Conservation (phyloP, 768 basidiomycete species). For the Fomitopsis pulvina region DNA sequence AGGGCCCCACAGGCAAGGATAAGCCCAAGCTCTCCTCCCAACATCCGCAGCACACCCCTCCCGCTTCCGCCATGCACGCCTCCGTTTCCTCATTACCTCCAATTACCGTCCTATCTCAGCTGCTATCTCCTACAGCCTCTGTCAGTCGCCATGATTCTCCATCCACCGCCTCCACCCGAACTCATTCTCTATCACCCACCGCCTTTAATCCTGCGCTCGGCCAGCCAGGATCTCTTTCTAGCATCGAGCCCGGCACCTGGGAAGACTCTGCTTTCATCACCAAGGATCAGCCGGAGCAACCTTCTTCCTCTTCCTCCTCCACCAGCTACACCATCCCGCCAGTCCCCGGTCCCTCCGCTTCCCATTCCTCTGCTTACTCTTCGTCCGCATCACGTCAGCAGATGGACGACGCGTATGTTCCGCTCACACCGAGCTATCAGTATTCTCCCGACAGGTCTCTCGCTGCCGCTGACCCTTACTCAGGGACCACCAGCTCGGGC, state of each 20-base stretch:
- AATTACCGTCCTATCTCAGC: constrained; percentile 9
- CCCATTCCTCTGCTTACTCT: constrained; percentile 5
- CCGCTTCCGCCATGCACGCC: constrained; percentile 13
- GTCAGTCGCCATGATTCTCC: constrained; percentile 27
- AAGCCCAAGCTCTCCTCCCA: constrained; percentile 40
- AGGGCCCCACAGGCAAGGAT: constrained; percentile 85
- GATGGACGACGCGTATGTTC: constrained; percentile 9
- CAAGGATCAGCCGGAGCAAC: constrained; percentile 14
- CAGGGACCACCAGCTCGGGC: not conserved
- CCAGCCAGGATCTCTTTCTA: constrained; percentile 4
- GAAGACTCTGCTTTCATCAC: constrained; percentile 14
- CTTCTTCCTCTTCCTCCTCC: constrained; percentile 26
- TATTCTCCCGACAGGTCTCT: constrained; percentile 46
- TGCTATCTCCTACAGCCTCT: constrained; percentile 4
- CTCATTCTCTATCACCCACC: constrained; percentile 59
- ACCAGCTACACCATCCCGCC: constrained; percentile 25
- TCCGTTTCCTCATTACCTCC: constrained; percentile 11
- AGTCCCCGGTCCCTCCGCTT: constrained; percentile 31
- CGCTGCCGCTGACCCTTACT: constrained; percentile 17
- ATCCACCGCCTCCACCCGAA: constrained; percentile 43
- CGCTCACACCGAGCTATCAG: constrained; percentile 34
- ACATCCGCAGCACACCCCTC: constrained; percentile 10
- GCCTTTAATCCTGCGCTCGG: constrained; percentile 26
- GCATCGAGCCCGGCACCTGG: constrained; percentile 14
- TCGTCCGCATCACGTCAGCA: constrained; percentile 1